A percentile compares a stretch with the other conserved stretches of the same genome.
Evolutionary conservation across 371 early-diverging fungal genomes (phyloP).

Genomic region (Mucor saturninus): DNA sequence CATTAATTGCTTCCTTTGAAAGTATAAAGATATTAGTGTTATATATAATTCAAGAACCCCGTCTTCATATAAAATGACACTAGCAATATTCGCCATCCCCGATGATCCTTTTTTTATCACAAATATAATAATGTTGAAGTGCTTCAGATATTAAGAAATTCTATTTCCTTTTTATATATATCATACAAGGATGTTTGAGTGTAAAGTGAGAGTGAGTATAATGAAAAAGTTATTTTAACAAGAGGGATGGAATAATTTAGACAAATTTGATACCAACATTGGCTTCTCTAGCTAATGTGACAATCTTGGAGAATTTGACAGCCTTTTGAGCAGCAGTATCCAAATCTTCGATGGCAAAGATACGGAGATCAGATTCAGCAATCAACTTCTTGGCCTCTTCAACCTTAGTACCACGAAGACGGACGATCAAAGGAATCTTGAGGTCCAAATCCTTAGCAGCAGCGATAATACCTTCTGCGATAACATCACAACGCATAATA

Average conservation of each 20-base stretch:
- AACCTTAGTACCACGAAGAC: conserved; percentile 88
- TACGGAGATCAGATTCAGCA: conserved; percentile 87
- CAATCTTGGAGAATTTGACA: conserved; percentile 91
- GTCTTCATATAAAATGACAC: too few species aligned
- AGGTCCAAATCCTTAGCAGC: conserved; percentile 91
- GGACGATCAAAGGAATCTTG: conserved; percentile 93
- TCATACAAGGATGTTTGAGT: too few species aligned
- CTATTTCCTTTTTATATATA: too few species aligned
- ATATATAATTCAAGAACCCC: too few species aligned
- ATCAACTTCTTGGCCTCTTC: conserved; percentile 66
- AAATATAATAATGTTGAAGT: too few species aligned
- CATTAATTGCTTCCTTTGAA: too few species aligned
- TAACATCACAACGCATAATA: conserved; percentile 98
- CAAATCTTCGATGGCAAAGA: conserved; percentile 93
- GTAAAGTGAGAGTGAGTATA: too few species aligned
- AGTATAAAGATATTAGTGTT: too few species aligned
- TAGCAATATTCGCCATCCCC: too few species aligned
- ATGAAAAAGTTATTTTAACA: too few species aligned
- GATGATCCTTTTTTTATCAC: too few species aligned
- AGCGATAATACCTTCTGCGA: conserved; percentile 97
- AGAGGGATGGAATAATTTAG: conserved; percentile 14
- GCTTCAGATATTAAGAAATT: too few species aligned
- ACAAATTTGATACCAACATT: conserved; percentile 69
- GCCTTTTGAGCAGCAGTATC: conserved; percentile 95
- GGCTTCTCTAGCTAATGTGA: conserved; percentile 73